These are phyloP conservation scores for Lithohypha guttulata DNA, from an alignment of 2,329 filamentous ascomycete genomes.

Conservation along the genomic window DNA sequence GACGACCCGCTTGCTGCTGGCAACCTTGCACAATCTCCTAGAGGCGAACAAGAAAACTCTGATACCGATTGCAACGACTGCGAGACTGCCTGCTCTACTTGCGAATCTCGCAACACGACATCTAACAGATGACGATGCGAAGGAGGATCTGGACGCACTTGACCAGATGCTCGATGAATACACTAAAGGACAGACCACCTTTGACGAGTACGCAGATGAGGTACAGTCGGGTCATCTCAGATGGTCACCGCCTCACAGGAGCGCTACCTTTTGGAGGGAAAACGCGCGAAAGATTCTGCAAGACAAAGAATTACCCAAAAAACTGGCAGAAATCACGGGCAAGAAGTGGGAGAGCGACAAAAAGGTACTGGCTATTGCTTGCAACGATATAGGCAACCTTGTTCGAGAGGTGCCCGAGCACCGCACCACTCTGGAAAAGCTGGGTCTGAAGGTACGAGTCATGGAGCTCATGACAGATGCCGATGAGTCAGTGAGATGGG, in stretches of 20 bases:
- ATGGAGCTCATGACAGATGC: slow-evolving; percentile 90
- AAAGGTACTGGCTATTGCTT: slow-evolving; percentile 79
- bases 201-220: slow-evolving; percentile 65
- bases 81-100: slow-evolving; percentile 59
- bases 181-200: slow-evolving; percentile 56
- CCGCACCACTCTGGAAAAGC: slow-evolving; percentile 65
- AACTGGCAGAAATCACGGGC: slow-evolving; percentile 75
- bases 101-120: slow-evolving; percentile 45
- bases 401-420: slow-evolving; percentile 85
- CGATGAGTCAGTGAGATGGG: slow-evolving; percentile 84
- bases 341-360: slow-evolving; percentile 77
- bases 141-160: slow-evolving; percentile 39
- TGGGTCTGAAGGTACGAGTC: slow-evolving; percentile 73
- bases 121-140: slow-evolving; percentile 38
- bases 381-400: slow-evolving; percentile 80
- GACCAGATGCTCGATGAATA: slow-evolving; percentile 75
- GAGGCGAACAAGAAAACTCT: slow-evolving; percentile 56
- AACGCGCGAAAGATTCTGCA: slow-evolving; percentile 83
- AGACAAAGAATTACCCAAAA: slow-evolving; percentile 63
- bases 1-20: slow-evolving; percentile 81
- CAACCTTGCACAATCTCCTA: slow-evolving; percentile 80
- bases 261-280: slow-evolving; percentile 78
- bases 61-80: slow-evolving; percentile 76
- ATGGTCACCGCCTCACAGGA: slow-evolving; percentile 87
- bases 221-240: slow-evolving; percentile 75